These are phyloP conservation scores for Crinitomyces ghanaensis DNA, from an alignment of 805 yeast species.

Conservation along the genomic window DNA sequence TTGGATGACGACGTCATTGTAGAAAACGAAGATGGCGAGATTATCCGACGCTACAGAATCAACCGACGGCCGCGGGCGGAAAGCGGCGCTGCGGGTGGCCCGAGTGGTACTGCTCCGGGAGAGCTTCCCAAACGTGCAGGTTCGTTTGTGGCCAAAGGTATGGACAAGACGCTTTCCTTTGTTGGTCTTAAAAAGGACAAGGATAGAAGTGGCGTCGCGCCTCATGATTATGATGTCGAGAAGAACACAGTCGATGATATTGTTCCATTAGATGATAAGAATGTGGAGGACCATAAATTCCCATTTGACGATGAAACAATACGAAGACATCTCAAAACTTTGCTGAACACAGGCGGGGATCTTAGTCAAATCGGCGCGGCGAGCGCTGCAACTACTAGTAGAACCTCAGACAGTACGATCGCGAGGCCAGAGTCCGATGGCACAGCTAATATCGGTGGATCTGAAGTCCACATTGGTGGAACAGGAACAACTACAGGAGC, in stretches of 20 bases:
- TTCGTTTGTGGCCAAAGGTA: constrained; percentile 4
- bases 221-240: constrained; percentile 16
- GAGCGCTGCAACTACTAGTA: too few relatives aligned
- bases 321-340: constrained; percentile 8
- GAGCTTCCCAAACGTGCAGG: neutral
- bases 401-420: neutral
- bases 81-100: too few relatives aligned
- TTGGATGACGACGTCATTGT: constrained; percentile 67
- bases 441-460: too few relatives aligned
- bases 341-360: constrained; percentile 6
- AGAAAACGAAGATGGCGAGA: constrained; percentile 88
- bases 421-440: neutral
- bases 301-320: constrained; percentile 18
- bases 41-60: constrained; percentile 69
- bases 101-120: constrained; percentile 6
- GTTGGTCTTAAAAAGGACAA: constrained; percentile 36
- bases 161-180: constrained; percentile 38
- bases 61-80: constrained; percentile 55
- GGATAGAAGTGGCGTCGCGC: neutral
- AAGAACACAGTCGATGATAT: constrained; percentile 20
- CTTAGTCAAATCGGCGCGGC: too few relatives aligned
- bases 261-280: constrained; percentile 15
- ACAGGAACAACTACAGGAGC: too few relatives aligned
- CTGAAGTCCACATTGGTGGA: too few relatives aligned
- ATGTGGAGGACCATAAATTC: constrained; percentile 9